Conservation (phyloP, 2,329 filamentous ascomycete genomes). For the Fonsecaea pedrosoi region DNA sequence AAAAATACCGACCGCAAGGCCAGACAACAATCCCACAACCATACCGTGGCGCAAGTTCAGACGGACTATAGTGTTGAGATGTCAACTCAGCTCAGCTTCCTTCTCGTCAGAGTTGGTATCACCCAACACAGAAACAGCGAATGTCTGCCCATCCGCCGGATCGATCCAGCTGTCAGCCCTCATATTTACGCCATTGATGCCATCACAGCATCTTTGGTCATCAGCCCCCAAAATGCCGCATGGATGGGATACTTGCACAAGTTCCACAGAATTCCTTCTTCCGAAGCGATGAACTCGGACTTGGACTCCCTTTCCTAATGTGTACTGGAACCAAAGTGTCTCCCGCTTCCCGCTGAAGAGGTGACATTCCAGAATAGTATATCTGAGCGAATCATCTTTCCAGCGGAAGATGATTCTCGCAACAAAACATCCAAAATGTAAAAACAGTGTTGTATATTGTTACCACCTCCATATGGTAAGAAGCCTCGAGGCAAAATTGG, state of each 20-base stretch:
- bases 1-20: not conserved
- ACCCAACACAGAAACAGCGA: constrained; percentile 12
- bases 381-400: constrained; percentile 6
- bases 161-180: constrained; percentile 16
- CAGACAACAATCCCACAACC: constrained; percentile 8
- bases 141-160: constrained; percentile 1
- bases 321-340: too few species aligned
- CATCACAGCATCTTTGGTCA: not conserved
- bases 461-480: not conserved
- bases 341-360: not conserved
- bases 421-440: not conserved
- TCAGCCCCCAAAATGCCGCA: constrained; percentile 12
- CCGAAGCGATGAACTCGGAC: constrained; percentile 4
- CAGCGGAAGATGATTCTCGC: constrained; percentile 9
- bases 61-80: constrained; percentile 9
- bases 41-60: constrained; percentile 15
- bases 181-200: not conserved
- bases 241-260: constrained; percentile 2
- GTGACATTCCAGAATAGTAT: constrained; percentile 10
- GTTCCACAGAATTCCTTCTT: not conserved
- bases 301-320: not conserved
- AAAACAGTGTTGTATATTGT: constrained; percentile 2
- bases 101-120: not conserved
- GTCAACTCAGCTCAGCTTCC: constrained; percentile 13
- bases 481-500: not conserved